These are phyloP conservation scores for Euclidium syriacum DNA, from an alignment of 345 rosid species.

Conservation along the genomic window DNA sequence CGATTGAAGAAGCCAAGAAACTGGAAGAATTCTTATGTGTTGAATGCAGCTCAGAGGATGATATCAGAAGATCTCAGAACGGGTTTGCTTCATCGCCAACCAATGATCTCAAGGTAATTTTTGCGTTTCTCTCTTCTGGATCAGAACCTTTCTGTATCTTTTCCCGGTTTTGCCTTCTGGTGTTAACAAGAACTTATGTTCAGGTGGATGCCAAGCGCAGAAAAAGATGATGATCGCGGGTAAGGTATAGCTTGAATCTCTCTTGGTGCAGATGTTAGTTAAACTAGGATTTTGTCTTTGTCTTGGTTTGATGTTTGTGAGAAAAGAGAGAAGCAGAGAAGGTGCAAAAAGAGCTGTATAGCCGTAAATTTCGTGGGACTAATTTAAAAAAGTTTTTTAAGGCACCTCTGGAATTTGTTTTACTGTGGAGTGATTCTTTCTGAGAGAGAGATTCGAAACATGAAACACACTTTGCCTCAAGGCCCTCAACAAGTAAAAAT, in stretches of 20 bases:
- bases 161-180: neutral
- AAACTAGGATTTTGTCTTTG: neutral
- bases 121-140: neutral
- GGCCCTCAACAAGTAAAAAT: neutral
- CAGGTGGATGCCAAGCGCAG: conserved; percentile 28
- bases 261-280: conserved; percentile 11
- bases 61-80: conserved; percentile 54
- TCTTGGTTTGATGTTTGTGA: conserved; percentile 5
- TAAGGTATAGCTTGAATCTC: neutral
- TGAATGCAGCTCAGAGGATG: conserved; percentile 64
- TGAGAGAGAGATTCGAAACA: neutral
- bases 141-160: neutral
- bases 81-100: conserved; percentile 51
- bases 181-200: neutral
- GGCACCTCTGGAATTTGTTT: neutral
- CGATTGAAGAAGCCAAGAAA: conserved; percentile 73
- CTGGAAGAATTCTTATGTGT: conserved; percentile 66
- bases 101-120: conserved; percentile 47
- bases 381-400: neutral
- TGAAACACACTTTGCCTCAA: neutral
- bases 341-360: conserved; percentile 14
- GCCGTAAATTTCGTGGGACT: neutral
- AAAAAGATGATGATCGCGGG: conserved; percentile 1
- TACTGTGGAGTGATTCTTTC: neutral
- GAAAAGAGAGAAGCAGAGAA: neutral